Evolutionary conservation across 345 rosid genomes (phyloP), one percentile per base, ranked within the genome.

Genomic region (rapeseed (Brassica napus)): DNA sequence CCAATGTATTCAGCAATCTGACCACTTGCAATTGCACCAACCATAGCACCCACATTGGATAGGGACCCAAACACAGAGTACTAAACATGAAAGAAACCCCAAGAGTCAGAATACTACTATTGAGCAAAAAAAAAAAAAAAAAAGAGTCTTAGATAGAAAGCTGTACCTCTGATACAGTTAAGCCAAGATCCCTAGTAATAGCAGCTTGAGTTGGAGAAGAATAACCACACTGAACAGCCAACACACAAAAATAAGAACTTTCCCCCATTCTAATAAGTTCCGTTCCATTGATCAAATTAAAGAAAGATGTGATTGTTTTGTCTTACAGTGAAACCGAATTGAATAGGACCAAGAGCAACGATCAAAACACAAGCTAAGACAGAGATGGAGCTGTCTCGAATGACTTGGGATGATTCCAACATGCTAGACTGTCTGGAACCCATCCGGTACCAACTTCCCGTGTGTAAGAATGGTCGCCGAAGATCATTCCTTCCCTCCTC

Each of bases 371-470:
- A 92, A 59, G 98, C 98, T 21, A 94, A 66, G 58, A 92, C 98
- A 37, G 98, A 94, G 16, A 94, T 77, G 32, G 98, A 94, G 84
- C 89, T 85, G 69, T 94, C 98, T 0, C 98, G 91, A 57, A 94
- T 89, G 69, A 21, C 94, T 75, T 84, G 91, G 34, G 98, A 85
- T 0, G 97, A 94, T 5, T 94, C 94, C 92, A 91, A 39, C 96
- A 90, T 86, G 79, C 98, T 92, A 24, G 98, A 94, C 69, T 91
- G 95, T 79, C 87, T 87, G 0, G 98, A 94, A 65, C 97, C 89
- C 98, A 94, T 94, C 7, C 98, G 87, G 69, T 94, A 94, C 98
- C 98, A 94, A 65, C 98, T 94, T 39, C 98, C 98, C 0, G 98
- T 94, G 74, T 94, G 98, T 63, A 94, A 82, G 77, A 94, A 91